These are phyloP conservation scores for Dendrocalamus latiflorus DNA, from an alignment of 202 grass and related monocot genomes.

Conservation along the genomic window DNA sequence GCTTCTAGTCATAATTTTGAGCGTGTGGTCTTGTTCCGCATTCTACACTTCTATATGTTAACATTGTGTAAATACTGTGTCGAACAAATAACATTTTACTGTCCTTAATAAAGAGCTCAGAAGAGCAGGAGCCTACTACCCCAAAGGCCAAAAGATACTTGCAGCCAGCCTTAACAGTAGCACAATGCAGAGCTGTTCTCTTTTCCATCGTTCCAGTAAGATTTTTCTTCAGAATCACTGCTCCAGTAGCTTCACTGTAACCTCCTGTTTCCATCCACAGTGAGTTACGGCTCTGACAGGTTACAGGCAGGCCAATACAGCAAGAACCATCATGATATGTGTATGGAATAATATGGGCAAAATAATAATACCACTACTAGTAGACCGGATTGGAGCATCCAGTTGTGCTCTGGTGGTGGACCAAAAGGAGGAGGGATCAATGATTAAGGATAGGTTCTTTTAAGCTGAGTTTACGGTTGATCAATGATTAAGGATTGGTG, in stretches of 20 bases:
- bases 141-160: too few relatives aligned
- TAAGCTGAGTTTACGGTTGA: too few relatives aligned
- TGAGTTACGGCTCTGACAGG: background rate
- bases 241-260: too few relatives aligned
- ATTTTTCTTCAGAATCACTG: too few relatives aligned
- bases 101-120: constrained; percentile 31
- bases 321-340: constrained; percentile 15
- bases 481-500: too few relatives aligned
- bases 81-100: background rate
- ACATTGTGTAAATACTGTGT: constrained; percentile 36
- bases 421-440: background rate
- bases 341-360: constrained; percentile 5
- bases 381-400: background rate
- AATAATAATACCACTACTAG: background rate
- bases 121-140: background rate
- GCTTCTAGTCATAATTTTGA: background rate
- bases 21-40: background rate
- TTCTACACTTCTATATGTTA: background rate
- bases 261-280: too few relatives aligned
- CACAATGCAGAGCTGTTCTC: too few relatives aligned
- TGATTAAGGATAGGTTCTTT: too few relatives aligned
- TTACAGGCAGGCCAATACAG: background rate
- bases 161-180: too few relatives aligned
- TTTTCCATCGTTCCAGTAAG: too few relatives aligned
- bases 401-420: background rate